These are phyloP conservation scores for Paxillus rubicundulus DNA, from an alignment of 768 basidiomycete genomes.

Conservation along the genomic window DNA sequence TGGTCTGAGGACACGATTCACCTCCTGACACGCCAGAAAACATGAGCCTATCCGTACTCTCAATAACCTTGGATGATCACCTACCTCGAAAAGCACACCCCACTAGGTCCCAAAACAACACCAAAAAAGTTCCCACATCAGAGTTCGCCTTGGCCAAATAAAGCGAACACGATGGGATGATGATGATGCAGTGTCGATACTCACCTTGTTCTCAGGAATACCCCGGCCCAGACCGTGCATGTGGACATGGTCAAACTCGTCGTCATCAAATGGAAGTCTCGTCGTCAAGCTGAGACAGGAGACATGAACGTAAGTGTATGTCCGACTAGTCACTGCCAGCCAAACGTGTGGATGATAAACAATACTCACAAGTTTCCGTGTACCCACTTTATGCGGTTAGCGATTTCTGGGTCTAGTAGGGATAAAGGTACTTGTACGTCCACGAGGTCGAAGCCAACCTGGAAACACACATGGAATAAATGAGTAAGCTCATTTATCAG, in stretches of 20 bases:
- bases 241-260: constrained; percentile 81
- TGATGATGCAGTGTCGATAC: not conserved
- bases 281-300: constrained; percentile 56
- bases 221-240: constrained; percentile 62
- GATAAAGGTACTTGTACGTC: constrained; percentile 65
- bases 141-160: not conserved
- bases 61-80: not conserved
- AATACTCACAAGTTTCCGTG: constrained; percentile 73
- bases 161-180: not conserved
- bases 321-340: not conserved
- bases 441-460: constrained; percentile 81
- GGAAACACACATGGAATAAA: constrained; percentile 5
- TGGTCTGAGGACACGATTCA: constrained; percentile 65
- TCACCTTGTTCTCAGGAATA: constrained; percentile 73
- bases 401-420: constrained; percentile 48
- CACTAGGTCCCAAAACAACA: constrained; percentile 41
- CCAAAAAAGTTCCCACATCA: constrained; percentile 3
- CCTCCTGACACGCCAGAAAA: constrained; percentile 48
- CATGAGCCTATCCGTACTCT: constrained; percentile 1
- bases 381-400: constrained; percentile 63
- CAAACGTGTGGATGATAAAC: not conserved
- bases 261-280: constrained; percentile 76
- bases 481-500: not conserved
- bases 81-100: constrained; percentile 64
- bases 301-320: not conserved